Percentiles rank a stretch among this genome's conserved stretches.
Conservation (phyloP, 768 basidiomycete species). For the Xerocomellus intermedius region DNA sequence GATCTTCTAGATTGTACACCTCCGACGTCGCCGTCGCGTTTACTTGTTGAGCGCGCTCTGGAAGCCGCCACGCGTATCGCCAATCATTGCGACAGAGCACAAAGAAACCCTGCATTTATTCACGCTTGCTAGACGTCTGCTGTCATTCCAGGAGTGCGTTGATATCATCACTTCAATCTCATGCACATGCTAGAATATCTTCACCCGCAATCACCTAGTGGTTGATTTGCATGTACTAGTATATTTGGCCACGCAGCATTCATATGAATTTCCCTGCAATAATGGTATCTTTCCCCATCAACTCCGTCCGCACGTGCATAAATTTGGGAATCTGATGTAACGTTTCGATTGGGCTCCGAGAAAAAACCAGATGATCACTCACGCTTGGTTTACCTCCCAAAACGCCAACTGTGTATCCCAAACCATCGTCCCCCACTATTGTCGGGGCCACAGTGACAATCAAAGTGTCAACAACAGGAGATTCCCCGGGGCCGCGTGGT, state of each 20-base stretch:
- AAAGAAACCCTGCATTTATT: constrained; percentile 50
- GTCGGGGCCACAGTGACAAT: constrained; percentile 86
- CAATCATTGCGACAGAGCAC: constrained; percentile 57
- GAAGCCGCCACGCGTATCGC: constrained; percentile 60
- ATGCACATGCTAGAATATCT: background rate
- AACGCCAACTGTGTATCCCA: constrained; percentile 47
- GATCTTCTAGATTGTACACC: constrained; percentile 55
- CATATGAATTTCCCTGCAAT: constrained; percentile 27
- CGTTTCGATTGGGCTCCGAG: background rate
- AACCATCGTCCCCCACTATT: constrained; percentile 73
- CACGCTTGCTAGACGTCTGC: constrained; percentile 16
- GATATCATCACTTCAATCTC: constrained; percentile 3
- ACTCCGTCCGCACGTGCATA: constrained; percentile 26
- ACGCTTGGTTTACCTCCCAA: constrained; percentile 18
- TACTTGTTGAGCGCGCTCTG: constrained; percentile 56
- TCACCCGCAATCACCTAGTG: background rate
- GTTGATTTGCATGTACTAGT: background rate
- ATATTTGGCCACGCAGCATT: background rate
- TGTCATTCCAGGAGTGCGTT: background rate
- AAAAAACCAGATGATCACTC: background rate
- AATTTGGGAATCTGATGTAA: constrained; percentile 24
- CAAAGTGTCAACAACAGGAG: constrained; percentile 59
- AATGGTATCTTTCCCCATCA: constrained; percentile 35
- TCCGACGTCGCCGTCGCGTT: constrained; percentile 44
- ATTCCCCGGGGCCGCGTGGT: constrained; percentile 3